A percentile compares a stretch with the other conserved stretches of the same genome.
Evolutionary conservation across 495 filamentous ascomycete species (phyloP).

Genomic region (Penicillium chermesinum): DNA sequence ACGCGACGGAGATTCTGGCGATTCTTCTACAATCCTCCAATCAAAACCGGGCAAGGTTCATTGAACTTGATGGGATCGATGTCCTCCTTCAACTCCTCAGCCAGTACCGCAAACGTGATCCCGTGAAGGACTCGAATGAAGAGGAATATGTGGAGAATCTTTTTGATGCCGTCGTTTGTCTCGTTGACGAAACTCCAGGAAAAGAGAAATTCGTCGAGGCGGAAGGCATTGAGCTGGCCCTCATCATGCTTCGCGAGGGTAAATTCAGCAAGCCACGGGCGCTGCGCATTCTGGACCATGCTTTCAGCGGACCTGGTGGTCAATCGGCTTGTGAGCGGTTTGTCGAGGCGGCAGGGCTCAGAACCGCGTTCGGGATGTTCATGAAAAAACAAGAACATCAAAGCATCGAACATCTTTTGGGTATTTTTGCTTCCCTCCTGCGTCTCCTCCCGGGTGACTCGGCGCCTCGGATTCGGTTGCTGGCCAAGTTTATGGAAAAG

Average conservation of each 20-base stretch:
- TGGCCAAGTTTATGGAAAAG: slow-evolving; percentile 94
- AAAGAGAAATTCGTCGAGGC: slow-evolving; percentile 82
- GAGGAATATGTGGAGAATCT: slow-evolving; percentile 93
- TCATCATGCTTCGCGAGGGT: slow-evolving; percentile 82
- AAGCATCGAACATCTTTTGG: slow-evolving; percentile 78
- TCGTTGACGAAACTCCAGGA: slow-evolving; percentile 69
- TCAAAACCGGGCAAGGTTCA: slow-evolving; percentile 59
- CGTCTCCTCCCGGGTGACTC: slow-evolving; percentile 75
- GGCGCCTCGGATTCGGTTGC: slow-evolving; percentile 68
- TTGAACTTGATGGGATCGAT: slow-evolving; percentile 68
- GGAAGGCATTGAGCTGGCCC: slow-evolving; percentile 84
- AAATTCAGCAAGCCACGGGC: slow-evolving; percentile 76
- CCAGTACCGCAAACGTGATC: slow-evolving; percentile 86
- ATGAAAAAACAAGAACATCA: slow-evolving; percentile 78
- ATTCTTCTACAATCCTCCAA: slow-evolving; percentile 72
- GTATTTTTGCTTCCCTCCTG: slow-evolving; percentile 81
- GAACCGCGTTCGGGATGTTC: slow-evolving; percentile 79
- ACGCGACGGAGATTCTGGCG: slow-evolving; percentile 84
- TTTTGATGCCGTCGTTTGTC: slow-evolving; percentile 76
- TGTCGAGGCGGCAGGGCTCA: slow-evolving; percentile 80
- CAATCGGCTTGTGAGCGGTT: slow-evolving; percentile 63
- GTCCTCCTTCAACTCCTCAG: slow-evolving; percentile 75
- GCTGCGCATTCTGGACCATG: slow-evolving; percentile 80
- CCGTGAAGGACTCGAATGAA: slow-evolving; percentile 78
- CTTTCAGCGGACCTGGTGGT: slow-evolving; percentile 53